phyloP scores from a whole-genome alignment of 176 grass and related monocot genomes.

The Poa pratensis region DNA sequence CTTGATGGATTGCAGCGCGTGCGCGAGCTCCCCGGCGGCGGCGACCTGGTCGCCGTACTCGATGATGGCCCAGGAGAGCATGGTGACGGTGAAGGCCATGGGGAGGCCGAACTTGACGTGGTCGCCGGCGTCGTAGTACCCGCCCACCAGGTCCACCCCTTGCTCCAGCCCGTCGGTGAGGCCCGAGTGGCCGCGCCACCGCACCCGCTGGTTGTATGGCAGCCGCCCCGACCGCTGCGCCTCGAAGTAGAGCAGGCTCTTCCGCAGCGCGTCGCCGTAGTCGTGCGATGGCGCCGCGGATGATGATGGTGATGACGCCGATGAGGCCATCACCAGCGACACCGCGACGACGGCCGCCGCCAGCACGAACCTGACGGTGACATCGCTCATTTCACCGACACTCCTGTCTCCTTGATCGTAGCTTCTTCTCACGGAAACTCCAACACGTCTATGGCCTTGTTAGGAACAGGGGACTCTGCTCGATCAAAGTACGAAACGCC shows the following conservation, averaged over 20 bases:
- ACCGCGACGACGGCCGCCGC: background rate
- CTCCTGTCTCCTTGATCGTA: too few species aligned
- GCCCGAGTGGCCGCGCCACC: constrained; percentile 85
- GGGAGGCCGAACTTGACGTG: constrained; percentile 91
- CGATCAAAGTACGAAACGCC: background rate
- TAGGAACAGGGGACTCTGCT: background rate
- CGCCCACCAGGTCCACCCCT: constrained; percentile 89
- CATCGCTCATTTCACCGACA: constrained; percentile 51
- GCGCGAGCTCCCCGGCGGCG: constrained; percentile 53
- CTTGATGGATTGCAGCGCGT: constrained; percentile 79
- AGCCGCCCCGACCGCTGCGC: constrained; percentile 90
- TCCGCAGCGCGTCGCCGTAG: constrained; percentile 78
- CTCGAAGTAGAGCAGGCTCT: constrained; percentile 98
- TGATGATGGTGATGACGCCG: background rate
- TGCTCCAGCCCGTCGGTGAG: constrained; percentile 97
- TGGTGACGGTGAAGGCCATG: constrained; percentile 92
- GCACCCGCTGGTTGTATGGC: constrained; percentile 82
- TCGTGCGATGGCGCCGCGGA: constrained; percentile 41
- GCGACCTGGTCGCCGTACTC: constrained; percentile 62
- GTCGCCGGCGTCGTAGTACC: constrained; percentile 94
- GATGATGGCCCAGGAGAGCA: constrained; percentile 78
- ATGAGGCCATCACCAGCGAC: constrained; percentile 18
- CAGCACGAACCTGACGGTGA: constrained; percentile 41
- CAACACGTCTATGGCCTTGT: background rate
- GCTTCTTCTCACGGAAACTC: background rate